Conservation (phyloP, 2,329 filamentous ascomycete species). For the Calonectria montana region DNA sequence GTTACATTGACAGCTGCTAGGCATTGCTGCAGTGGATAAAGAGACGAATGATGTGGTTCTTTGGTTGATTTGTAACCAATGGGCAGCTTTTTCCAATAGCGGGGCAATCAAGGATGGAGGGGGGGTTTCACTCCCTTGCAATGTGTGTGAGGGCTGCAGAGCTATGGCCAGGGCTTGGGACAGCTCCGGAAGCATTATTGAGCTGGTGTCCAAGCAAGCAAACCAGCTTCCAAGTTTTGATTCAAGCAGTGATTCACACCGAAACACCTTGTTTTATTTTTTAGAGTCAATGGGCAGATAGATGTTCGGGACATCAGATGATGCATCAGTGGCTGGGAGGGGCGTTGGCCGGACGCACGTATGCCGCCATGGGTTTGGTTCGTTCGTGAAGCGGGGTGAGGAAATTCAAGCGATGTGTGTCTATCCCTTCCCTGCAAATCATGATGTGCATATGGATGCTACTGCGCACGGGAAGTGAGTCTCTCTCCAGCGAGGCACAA, state of each 20-base stretch:
- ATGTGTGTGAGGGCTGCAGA: neutral
- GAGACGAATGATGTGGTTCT: conserved; percentile 23
- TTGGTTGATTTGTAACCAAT: conserved; percentile 10
- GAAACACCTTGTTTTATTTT: neutral
- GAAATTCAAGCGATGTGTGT: neutral
- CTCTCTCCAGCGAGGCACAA: conserved; percentile 16
- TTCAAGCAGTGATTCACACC: neutral
- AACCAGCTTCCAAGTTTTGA: neutral
- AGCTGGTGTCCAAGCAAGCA: neutral
- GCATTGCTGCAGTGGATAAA: conserved; percentile 19
- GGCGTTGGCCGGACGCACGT: neutral
- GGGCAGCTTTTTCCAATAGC: neutral
- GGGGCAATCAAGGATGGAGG: conserved; percentile 20
- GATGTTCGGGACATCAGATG: neutral
- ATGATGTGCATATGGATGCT: conserved; percentile 10
- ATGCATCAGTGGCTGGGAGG: conserved; percentile 13
- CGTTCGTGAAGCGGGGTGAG: conserved; percentile 2
- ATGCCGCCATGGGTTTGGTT: conserved; percentile 21
- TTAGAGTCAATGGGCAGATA: neutral
- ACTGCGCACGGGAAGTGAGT: conserved; percentile 10
- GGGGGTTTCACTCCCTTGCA: conserved; percentile 7
- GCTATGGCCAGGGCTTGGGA: neutral
- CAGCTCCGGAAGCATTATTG: neutral
- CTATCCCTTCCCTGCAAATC: conserved; percentile 19
- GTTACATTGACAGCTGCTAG: conserved; percentile 16